Base-by-base conservation (phyloP, 2,329 filamentous ascomycete species). In the Escovopsis weberi region DNA sequence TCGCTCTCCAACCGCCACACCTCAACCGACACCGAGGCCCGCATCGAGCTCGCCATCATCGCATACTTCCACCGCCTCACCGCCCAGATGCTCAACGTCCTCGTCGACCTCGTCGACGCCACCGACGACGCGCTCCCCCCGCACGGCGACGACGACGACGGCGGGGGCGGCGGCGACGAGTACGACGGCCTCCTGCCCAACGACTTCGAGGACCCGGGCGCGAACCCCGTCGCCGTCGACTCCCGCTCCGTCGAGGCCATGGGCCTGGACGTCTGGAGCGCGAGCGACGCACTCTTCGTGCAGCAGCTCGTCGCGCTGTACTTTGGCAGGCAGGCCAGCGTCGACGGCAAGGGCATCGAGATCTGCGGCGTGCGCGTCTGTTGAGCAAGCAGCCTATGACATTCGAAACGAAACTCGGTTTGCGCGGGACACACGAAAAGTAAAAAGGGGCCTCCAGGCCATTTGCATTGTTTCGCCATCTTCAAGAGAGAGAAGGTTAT, bases 11-110 rank as follows among this genome's bases (percentile, higher is more conserved):
- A 55, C 34, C 58, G 58, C 37, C 60, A 60, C 41, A 53, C 53
- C 4, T 53, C 53, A 6, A 57, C 59, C 11, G 53, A 60, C 6
- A 62, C 66, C 26, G 65, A 72, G 49, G 70, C 72, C 37, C 59
- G 64, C 38, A 57, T 74, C 10, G 81, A 87, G 55, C 77, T 85
- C 47, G 75, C 80, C 35, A 74, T 86, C 40, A 83, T 88, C 43
- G 80, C 82, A 1, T 91, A 87, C 59, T 89, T 89, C 59, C 84
- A 88, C 60, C 75, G 83, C 1, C 67, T 86, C 41, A 87, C 84
- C 0, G 72, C 74, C 2, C 68, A 75, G 51, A 69, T 85, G 37
- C 62, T 89, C 19, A 69, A 69, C 1, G 71, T 74, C 3, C 58
- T 87, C 42, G 70, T 72, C 0, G 75, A 80, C 47, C 62, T 84